A percentile compares a stretch with the other conserved stretches of the same genome.
These are phyloP conservation scores for Scheffersomyces lignicola DNA, from an alignment of 1,139 yeast genomes.

Conservation along the genomic window DNA sequence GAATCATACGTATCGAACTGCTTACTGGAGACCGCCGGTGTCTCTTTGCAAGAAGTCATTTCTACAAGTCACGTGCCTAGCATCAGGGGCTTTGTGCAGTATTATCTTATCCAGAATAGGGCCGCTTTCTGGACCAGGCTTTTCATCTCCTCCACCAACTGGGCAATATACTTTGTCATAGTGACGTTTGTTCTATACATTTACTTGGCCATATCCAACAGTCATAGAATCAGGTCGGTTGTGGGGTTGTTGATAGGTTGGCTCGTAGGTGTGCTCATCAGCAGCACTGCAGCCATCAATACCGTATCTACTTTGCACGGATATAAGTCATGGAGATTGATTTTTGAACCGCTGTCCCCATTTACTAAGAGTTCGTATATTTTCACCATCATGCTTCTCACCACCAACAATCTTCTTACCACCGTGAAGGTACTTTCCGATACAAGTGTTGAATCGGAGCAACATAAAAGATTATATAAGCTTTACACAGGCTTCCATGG, in stretches of 20 bases:
- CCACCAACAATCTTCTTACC: slow-evolving; percentile 32
- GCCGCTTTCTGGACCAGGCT: slow-evolving; percentile 7
- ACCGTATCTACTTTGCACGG: slow-evolving; percentile 19
- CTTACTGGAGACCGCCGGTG: not conserved
- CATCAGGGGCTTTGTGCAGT: slow-evolving; percentile 20
- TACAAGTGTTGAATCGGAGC: slow-evolving; percentile 13
- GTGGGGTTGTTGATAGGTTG: slow-evolving; percentile 65
- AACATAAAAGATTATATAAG: slow-evolving; percentile 27
- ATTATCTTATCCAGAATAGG: slow-evolving; percentile 20
- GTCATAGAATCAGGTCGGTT: slow-evolving; percentile 58
- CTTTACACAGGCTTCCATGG: slow-evolving; percentile 21
- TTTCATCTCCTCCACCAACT: slow-evolving; percentile 9
- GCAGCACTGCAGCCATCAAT: slow-evolving; percentile 55
- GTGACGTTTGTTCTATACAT: slow-evolving; percentile 20
- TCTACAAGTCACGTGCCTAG: not conserved
- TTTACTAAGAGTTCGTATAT: slow-evolving; percentile 27
- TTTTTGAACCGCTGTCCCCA: slow-evolving; percentile 31
- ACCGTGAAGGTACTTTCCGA: slow-evolving; percentile 17
- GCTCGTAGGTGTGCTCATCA: slow-evolving; percentile 47
- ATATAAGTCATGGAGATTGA: slow-evolving; percentile 25
- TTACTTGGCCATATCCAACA: slow-evolving; percentile 51
- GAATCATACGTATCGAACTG: not conserved
- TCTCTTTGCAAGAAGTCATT: not conserved
- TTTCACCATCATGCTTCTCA: slow-evolving; percentile 26
- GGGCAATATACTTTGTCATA: slow-evolving; percentile 9